Conservation (phyloP, 2,329 filamentous ascomycete species). For the Fusarium sp. region DNA sequence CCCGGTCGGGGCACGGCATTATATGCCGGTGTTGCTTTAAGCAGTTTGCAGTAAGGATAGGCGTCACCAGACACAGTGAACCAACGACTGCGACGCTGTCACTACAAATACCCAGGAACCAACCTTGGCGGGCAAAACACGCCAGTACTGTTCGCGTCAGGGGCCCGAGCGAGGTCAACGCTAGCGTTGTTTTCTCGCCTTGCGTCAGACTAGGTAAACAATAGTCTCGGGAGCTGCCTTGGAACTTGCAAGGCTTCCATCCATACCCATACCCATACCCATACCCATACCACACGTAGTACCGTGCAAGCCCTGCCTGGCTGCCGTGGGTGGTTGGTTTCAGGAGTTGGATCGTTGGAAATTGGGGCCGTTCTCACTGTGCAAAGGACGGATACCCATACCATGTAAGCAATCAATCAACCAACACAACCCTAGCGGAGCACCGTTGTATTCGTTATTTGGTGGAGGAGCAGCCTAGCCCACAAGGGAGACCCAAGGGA, state of each 20-base stretch:
- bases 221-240: conserved; percentile 9
- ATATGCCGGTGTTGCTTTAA: not conserved
- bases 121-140: conserved; percentile 8
- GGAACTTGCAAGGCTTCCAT: no score
- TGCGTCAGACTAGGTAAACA: conserved; percentile 4
- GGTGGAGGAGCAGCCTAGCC: not conserved
- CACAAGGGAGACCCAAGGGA: not conserved
- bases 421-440: conserved; percentile 12
- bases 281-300: no score
- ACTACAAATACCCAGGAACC: not conserved
- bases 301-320: no score
- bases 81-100: conserved; percentile 4
- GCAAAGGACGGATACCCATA: not conserved
- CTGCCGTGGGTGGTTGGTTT: not conserved
- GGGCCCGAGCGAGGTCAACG: not conserved
- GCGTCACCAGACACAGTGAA: not conserved
- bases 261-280: no score
- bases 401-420: not conserved
- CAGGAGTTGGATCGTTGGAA: not conserved
- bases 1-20: not conserved
- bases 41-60: conserved; percentile 29
- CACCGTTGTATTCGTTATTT: conserved; percentile 21
- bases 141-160: not conserved
- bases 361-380: not conserved
- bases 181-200: conserved; percentile 29